Percentiles rank a stretch among this genome's conserved stretches.
Conservation (phyloP, 2,329 filamentous ascomycete genomes). For the Sporothrix humicola region DNA sequence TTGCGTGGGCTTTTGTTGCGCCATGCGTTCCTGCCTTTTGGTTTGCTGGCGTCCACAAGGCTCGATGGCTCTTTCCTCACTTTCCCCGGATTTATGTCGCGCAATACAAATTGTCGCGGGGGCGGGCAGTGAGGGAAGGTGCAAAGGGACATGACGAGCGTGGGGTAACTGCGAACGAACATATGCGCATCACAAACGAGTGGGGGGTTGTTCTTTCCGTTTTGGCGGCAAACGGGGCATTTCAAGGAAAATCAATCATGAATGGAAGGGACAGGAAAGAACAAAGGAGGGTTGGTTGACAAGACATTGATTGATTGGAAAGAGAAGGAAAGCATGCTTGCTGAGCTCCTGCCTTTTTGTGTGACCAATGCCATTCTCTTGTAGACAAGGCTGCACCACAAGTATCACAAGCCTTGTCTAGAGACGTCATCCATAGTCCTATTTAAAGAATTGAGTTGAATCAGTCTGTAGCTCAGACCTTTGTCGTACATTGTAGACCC, state of each 20-base stretch:
- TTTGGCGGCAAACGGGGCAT: conserved; percentile 17
- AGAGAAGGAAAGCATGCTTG: not conserved
- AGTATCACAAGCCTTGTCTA: conserved; percentile 18
- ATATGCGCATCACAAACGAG: not conserved
- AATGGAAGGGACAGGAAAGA: not conserved
- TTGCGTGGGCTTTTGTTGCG: not conserved
- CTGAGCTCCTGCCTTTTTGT: conserved; percentile 7
- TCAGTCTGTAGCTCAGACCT: not conserved
- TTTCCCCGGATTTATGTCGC: conserved; percentile 26
- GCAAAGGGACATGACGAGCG: not conserved
- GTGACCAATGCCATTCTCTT: not conserved
- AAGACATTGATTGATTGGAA: not conserved
- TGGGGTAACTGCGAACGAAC: not conserved
- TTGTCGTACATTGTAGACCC: not conserved
- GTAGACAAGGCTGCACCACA: conserved; percentile 1
- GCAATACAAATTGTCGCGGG: conserved; percentile 22
- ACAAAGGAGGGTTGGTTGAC: not conserved
- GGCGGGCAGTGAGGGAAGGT: conserved; percentile 1
- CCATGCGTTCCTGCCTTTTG: conserved; percentile 2
- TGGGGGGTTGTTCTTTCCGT: conserved; percentile 16
- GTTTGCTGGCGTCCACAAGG: not conserved
- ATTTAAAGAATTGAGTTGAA: not conserved
- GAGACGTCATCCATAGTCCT: not conserved
- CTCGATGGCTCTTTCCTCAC: conserved; percentile 19
- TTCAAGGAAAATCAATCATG: not conserved